Evolutionary conservation across 1,139 yeast genomes (phyloP).

Genomic region (Blastobotrys raffinosifermentans): DNA sequence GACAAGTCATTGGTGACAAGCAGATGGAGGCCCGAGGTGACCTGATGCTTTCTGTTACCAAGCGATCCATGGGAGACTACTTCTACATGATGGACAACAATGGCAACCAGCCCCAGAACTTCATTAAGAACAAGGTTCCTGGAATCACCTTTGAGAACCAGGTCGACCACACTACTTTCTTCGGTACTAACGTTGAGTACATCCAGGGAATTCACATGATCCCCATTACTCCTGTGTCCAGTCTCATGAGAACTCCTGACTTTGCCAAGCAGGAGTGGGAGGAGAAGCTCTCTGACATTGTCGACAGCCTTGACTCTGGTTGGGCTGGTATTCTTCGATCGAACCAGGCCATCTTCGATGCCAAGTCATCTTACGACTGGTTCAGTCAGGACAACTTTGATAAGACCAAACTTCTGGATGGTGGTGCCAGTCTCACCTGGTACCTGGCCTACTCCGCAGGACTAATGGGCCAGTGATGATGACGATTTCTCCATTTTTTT

Average conservation of each 20-base stretch:
- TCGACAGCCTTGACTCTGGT: slow-evolving; percentile 57
- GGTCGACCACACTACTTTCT: slow-evolving; percentile 85
- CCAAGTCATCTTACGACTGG: slow-evolving; percentile 58
- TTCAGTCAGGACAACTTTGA: slow-evolving; percentile 51
- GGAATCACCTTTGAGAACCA: slow-evolving; percentile 83
- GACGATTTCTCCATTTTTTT: background rate
- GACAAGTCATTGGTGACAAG: slow-evolving; percentile 58
- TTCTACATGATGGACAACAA: slow-evolving; percentile 54
- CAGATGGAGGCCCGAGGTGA: slow-evolving; percentile 77
- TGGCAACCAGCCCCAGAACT: slow-evolving; percentile 50
- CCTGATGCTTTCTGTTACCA: slow-evolving; percentile 62
- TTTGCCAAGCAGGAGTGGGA: slow-evolving; percentile 84
- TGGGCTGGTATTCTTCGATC: slow-evolving; percentile 84
- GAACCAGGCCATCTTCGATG: slow-evolving; percentile 72
- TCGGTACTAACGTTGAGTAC: slow-evolving; percentile 69
- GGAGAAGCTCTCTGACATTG: slow-evolving; percentile 44
- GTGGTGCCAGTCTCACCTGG: slow-evolving; percentile 91
- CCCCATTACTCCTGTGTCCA: slow-evolving; percentile 82
- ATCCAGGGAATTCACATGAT: slow-evolving; percentile 96
- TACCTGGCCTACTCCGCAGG: slow-evolving; percentile 72
- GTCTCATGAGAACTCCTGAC: slow-evolving; percentile 60
- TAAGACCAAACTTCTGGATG: slow-evolving; percentile 52
- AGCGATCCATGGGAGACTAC: slow-evolving; percentile 58
- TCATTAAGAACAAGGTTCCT: slow-evolving; percentile 59
- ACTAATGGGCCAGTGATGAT: slow-evolving; percentile 5